phyloP scores from a whole-genome alignment of 2,329 filamentous ascomycete genomes.

The Talaromyces sp. region DNA sequence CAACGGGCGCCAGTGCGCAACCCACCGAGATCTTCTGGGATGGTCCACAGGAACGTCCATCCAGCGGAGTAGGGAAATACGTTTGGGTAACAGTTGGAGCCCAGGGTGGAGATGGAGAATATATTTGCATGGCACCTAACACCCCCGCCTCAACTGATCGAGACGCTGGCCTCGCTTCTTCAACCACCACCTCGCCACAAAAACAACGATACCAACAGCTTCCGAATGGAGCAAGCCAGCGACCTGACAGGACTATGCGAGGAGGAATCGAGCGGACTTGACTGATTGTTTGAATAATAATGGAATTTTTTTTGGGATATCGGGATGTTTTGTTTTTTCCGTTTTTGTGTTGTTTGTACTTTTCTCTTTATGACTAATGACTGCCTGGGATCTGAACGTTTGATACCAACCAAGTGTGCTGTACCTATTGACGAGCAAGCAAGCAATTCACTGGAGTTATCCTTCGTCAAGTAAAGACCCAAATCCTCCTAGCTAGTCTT shows the following conservation, averaged over 20 bases:
- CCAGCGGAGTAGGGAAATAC: constrained; percentile 48
- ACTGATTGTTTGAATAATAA: neutral
- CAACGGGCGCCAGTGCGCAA: constrained; percentile 18
- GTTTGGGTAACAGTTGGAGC: constrained; percentile 52
- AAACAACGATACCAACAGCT: constrained; percentile 2
- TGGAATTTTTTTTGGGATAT: neutral
- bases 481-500: neutral
- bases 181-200: neutral
- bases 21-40: constrained; percentile 38
- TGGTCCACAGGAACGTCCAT: constrained; percentile 40
- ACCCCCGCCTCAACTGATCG: neutral
- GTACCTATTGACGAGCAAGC: neutral
- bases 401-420: constrained; percentile 10
- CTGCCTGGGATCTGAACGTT: neutral
- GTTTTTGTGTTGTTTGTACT: neutral
- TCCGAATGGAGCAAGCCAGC: neutral
- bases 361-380: constrained; percentile 10
- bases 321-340: neutral
- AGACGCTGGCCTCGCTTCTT: neutral
- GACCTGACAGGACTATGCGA: neutral
- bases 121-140: constrained; percentile 26
- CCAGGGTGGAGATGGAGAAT: constrained; percentile 45
- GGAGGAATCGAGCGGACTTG: neutral
- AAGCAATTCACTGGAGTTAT: constrained; percentile 2
- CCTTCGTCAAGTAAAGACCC: neutral